A percentile compares a stretch with the other conserved stretches of the same genome.
Evolutionary conservation across 2,329 filamentous ascomycete genomes (phyloP).

Genomic region (Lachnellula arida): DNA sequence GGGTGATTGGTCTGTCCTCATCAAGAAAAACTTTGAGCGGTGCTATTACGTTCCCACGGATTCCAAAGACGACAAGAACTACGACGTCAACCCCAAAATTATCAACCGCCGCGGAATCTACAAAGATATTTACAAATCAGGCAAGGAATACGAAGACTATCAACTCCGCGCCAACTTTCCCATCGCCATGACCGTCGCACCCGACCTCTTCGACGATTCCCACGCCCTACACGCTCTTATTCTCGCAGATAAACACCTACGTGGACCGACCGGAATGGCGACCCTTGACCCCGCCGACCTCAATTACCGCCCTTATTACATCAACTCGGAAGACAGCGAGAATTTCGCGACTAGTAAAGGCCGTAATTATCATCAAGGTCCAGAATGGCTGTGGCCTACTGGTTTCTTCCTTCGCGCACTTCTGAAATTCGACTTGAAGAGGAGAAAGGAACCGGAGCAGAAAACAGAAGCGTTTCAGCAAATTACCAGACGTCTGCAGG

Average conservation of each 20-base stretch:
- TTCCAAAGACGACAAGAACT: slow-evolving; percentile 63
- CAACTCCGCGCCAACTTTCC: slow-evolving; percentile 92
- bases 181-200: slow-evolving; percentile 91
- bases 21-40: slow-evolving; percentile 84
- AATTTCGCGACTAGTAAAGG: slow-evolving; percentile 93
- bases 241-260: slow-evolving; percentile 71
- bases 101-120: slow-evolving; percentile 94
- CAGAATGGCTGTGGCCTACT: slow-evolving; percentile 97
- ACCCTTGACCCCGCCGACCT: slow-evolving; percentile 88
- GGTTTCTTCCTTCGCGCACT: slow-evolving; percentile 92
- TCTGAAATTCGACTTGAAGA: slow-evolving; percentile 80
- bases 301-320: slow-evolving; percentile 93
- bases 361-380: slow-evolving; percentile 95
- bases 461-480: slow-evolving; percentile 90
- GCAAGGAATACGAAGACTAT: slow-evolving; percentile 96
- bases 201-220: slow-evolving; percentile 73
- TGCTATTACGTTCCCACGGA: slow-evolving; percentile 82
- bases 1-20: slow-evolving; percentile 69
- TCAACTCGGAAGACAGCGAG: slow-evolving; percentile 87
- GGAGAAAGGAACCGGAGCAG: slow-evolving; percentile 61
- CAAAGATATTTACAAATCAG: slow-evolving; percentile 92
- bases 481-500: slow-evolving; percentile 74
- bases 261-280: slow-evolving; percentile 89
- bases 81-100: slow-evolving; percentile 74
- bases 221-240: slow-evolving; percentile 78